Percentiles rank a stretch among this genome's conserved stretches.
Conservation (phyloP, 306 rosid genomes). For the Rosa rugosa region DNA sequence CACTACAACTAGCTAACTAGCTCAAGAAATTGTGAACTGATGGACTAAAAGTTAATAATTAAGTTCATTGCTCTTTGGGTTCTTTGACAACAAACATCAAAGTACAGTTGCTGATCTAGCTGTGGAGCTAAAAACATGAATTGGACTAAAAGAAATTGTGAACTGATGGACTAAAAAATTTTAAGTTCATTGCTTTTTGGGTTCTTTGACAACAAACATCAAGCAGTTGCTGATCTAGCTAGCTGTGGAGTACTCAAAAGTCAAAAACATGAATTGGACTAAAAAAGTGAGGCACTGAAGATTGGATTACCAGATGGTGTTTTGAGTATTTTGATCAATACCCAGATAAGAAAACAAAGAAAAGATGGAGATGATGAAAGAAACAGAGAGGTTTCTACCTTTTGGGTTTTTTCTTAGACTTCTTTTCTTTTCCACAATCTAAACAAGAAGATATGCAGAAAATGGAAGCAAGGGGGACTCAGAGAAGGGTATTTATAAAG, state of each 20-base stretch:
- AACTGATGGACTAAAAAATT: not conserved
- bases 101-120: conserved; percentile 38
- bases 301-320: conserved; percentile 36
- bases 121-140: conserved; percentile 32
- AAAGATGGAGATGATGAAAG: conserved; percentile 32
- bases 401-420: conserved; percentile 26
- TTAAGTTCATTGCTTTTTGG: conserved; percentile 1
- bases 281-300: conserved; percentile 54
- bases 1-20: not conserved
- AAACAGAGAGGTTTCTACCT: conserved; percentile 49
- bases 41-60: not conserved
- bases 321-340: conserved; percentile 49
- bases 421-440: conserved; percentile 30
- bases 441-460: conserved; percentile 46
- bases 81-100: conserved; percentile 19
- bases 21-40: conserved; percentile 29
- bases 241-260: not conserved
- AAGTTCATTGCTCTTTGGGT: not conserved
- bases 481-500: conserved; percentile 69
- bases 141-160: conserved; percentile 38
- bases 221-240: conserved; percentile 40
- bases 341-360: conserved; percentile 56
- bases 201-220: conserved; percentile 20
- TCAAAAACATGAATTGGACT: conserved; percentile 37
- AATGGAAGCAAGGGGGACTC: conserved; percentile 53